A percentile compares a stretch with the other conserved stretches of the same genome.
Conservation (phyloP, 2,329 filamentous ascomycete species). For the Fusarium chuoi region DNA sequence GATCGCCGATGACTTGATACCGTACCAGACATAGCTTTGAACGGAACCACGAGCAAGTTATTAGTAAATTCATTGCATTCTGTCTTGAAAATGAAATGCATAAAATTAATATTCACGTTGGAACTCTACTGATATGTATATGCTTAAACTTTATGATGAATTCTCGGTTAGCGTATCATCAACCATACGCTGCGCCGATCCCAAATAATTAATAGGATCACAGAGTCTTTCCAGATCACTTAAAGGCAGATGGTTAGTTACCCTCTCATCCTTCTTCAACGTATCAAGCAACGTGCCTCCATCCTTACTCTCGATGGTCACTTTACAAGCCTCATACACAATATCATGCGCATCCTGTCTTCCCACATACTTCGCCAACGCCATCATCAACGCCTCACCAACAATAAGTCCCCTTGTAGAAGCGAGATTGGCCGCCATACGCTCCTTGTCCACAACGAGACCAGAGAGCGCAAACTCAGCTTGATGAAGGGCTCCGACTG, state of each 20-base stretch:
- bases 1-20: not conserved
- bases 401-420: constrained; percentile 65
- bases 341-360: constrained; percentile 65
- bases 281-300: not conserved
- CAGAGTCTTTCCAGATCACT: not conserved
- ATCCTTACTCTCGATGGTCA: constrained; percentile 14
- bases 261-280: not conserved
- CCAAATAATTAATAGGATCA: constrained; percentile 17
- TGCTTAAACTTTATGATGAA: fast-evolving
- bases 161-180: not conserved
- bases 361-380: constrained; percentile 62
- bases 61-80: too few species aligned
- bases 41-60: too few species aligned
- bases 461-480: constrained; percentile 63
- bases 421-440: constrained; percentile 62
- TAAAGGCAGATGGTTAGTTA: fast-evolving
- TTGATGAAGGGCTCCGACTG: constrained; percentile 63
- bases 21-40: not conserved
- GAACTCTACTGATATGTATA: not conserved
- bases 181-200: not conserved
- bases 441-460: constrained; percentile 59
- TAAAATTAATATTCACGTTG: not conserved
- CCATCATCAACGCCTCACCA: constrained; percentile 71
- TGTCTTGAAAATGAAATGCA: not conserved
- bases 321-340: constrained; percentile 63